Percentiles rank a stretch among this genome's conserved stretches.
Evolutionary conservation across 116 monocot genomes (phyloP).

Genomic region (Phalaenopsis hybrid): DNA sequence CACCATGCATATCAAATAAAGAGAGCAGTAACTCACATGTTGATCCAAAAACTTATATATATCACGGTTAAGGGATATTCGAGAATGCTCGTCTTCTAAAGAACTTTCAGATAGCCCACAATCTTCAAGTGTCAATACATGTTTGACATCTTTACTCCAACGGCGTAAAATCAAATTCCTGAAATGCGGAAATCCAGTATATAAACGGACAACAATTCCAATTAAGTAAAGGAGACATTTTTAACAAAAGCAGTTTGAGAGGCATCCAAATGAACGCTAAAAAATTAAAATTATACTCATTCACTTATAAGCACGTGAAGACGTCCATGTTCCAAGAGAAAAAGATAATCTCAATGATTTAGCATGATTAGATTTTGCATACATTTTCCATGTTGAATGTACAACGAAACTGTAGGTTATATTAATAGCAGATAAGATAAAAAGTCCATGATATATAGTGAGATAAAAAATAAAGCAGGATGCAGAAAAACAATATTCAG

Average conservation of each 20-base stretch:
- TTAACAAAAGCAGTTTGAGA: conserved; percentile 1
- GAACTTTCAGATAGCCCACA: conserved; percentile 45
- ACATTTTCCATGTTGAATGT: background rate
- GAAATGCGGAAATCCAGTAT: conserved; percentile 15
- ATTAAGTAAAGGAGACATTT: conserved; percentile 1
- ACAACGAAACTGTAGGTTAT: background rate
- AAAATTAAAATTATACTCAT: conserved; percentile 2
- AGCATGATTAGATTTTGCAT: background rate
- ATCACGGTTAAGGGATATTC: conserved; percentile 54
- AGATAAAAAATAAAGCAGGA: background rate
- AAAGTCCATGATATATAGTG: background rate
- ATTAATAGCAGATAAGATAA: background rate
- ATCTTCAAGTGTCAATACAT: conserved; percentile 56
- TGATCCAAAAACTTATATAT: conserved; percentile 74
- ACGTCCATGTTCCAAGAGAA: background rate
- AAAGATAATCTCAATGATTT: background rate
- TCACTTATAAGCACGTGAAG: background rate
- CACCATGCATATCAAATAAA: conserved; percentile 2
- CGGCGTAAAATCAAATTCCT: conserved; percentile 84
- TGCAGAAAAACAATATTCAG: background rate
- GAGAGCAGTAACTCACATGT: conserved; percentile 49
- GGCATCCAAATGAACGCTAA: background rate
- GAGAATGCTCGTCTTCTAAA: conserved; percentile 42
- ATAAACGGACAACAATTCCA: background rate
- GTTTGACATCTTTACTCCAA: conserved; percentile 88